Conservation (phyloP, 768 basidiomycete genomes). For the Suillus occidentalis region DNA sequence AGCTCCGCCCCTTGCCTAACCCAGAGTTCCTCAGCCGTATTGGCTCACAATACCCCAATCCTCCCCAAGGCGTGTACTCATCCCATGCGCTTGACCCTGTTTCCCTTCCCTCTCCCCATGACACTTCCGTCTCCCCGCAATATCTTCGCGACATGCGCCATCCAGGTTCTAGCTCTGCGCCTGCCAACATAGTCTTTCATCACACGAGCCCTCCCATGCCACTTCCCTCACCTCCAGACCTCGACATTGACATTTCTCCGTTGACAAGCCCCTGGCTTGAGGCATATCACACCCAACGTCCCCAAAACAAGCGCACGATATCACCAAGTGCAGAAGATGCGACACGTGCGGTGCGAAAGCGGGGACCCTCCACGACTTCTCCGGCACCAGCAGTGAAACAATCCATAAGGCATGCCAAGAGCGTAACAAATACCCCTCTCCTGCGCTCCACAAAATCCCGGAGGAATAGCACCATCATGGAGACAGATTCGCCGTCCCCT, state of each 20-base stretch:
- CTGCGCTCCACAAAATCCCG: slow-evolving; percentile 46
- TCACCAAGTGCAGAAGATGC: slow-evolving; percentile 59
- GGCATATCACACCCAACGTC: slow-evolving; percentile 45
- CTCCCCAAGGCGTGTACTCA: slow-evolving; percentile 27
- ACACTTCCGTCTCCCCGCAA: slow-evolving; percentile 26
- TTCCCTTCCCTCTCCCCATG: slow-evolving; percentile 30
- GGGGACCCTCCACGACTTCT: slow-evolving; percentile 38
- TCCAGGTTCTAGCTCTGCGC: slow-evolving; percentile 59
- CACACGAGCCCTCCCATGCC: slow-evolving; percentile 40
- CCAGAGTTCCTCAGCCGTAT: slow-evolving; percentile 65
- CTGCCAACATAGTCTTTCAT: slow-evolving; percentile 69
- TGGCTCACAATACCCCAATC: slow-evolving; percentile 45
- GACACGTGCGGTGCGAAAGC: slow-evolving; percentile 48
- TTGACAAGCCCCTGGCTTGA: slow-evolving; percentile 82
- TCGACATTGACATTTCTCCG: slow-evolving; percentile 76
- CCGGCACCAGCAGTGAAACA: slow-evolving; percentile 15
- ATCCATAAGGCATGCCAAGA: slow-evolving; percentile 36
- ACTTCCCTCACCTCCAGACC: slow-evolving; percentile 47
- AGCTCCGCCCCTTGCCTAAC: slow-evolving; percentile 61
- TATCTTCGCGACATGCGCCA: slow-evolving; percentile 26
- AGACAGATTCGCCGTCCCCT: slow-evolving; percentile 74
- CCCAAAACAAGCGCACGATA: slow-evolving; percentile 51
- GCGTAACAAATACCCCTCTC: slow-evolving; percentile 60
- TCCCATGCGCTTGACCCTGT: slow-evolving; percentile 26
- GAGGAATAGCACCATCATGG: slow-evolving; percentile 42